phyloP scores from a whole-genome alignment of 2,329 filamentous ascomycete genomes.

The Fusarium albosuccineum region DNA sequence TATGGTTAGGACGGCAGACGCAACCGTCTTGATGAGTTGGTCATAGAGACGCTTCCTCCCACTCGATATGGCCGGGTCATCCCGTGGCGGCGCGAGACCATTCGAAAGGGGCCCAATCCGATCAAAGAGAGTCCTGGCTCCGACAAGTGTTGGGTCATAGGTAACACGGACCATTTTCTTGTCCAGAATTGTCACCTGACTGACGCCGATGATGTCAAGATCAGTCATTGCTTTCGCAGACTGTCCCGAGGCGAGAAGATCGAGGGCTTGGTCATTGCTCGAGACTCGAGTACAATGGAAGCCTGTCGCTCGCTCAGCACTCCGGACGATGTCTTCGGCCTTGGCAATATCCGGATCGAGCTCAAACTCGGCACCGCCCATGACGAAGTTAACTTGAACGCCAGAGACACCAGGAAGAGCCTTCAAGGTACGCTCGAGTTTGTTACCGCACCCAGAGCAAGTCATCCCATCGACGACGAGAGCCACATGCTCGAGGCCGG shows the following conservation, averaged over 20 bases:
- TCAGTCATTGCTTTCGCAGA: conserved; percentile 40
- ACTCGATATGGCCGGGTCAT: conserved; percentile 49
- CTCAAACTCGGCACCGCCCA: conserved; percentile 52
- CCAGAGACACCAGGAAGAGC: conserved; percentile 47
- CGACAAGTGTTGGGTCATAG: conserved; percentile 52
- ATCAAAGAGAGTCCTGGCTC: conserved; percentile 48
- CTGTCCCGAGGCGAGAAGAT: conserved; percentile 42
- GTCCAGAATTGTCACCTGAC: conserved; percentile 42
- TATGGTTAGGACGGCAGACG: conserved; percentile 50
- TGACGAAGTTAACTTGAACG: conserved; percentile 55
- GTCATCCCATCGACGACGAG: conserved; percentile 53
- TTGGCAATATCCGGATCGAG: conserved; percentile 44
- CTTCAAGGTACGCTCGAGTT: conserved; percentile 48
- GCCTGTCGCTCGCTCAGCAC: conserved; percentile 46
- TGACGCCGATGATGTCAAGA: conserved; percentile 44
- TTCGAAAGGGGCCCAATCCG: conserved; percentile 29
- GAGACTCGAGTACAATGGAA: conserved; percentile 47
- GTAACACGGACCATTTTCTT: conserved; percentile 49
- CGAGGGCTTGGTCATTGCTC: conserved; percentile 46
- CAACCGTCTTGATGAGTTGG: conserved; percentile 49
- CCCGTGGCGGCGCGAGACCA: conserved; percentile 49
- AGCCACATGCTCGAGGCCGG: conserved; percentile 44
- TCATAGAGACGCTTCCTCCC: conserved; percentile 49
- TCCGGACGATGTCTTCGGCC: conserved; percentile 46
- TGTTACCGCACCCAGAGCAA: conserved; percentile 54